Base-by-base conservation (phyloP, 306 rosid genomes). In the Trichosanthes cucumerina region DNA sequence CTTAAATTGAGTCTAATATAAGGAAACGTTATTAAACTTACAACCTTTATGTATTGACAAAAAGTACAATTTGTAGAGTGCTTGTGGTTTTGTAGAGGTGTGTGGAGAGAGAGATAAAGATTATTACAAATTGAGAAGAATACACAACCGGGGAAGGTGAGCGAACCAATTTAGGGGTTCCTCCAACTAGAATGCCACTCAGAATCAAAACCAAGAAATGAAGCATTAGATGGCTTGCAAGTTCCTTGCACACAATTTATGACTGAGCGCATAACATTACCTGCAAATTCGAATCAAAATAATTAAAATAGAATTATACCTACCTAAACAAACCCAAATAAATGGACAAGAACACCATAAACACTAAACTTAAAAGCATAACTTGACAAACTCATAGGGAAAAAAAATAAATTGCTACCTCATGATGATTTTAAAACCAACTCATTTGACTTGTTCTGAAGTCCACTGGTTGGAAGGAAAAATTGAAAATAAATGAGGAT, bases 191-290 rank as follows among this genome's bases (percentile, higher is more conserved):
- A n/a, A n/a, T n/a, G n/a, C n/a, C n/a, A n/a, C n/a, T n/a, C n/a
- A n/a, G n/a, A n/a, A n/a, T n/a, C n/a, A n/a, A 82, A 84, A 31
- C 89, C 86, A 49, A 75, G 50, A 39, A 41, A 4, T 80, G 89
- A 72, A 59, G 46, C 63, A 58, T 46, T 75, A 43, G 90, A 82
- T 31, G 66, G 44, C 78, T 65, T 82, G 82, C 86, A 87, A 39
- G 46, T 75, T 82, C 90, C 88, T 80, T 82, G 69, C 83, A 81
- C 87, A 73, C 89, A 86, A 28, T 81, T 38, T 50, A 80, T 33
- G 38, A 24, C 2, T 34, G 44, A 1, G 80, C 85, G 84, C n/a
- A 21, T 84, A 11, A 39, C n/a, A 53, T 4, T 21, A 49, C 46
- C 79, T 76, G 31, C 78, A 53, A 50, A 50, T n/a, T n/a, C 18